Percentiles rank a stretch among this genome's conserved stretches.
Evolutionary conservation across 495 filamentous ascomycete species (phyloP).

Genomic region (Daldinia childiae): DNA sequence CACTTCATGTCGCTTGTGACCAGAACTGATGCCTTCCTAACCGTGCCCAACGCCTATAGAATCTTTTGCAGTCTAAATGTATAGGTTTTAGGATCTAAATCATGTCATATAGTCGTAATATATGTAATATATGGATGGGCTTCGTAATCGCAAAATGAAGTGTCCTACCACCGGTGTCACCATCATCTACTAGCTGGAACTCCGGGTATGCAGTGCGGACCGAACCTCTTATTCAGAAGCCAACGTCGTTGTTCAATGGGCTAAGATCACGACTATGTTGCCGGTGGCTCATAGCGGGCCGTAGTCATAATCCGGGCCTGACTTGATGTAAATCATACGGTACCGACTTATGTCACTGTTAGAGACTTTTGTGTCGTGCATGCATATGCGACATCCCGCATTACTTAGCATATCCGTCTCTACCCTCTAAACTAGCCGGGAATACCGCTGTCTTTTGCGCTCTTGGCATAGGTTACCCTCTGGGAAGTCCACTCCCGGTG

Average conservation of each 20-base stretch:
- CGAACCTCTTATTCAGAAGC: slow-evolving; percentile 4
- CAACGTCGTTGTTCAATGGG: not conserved
- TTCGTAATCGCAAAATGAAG: not conserved
- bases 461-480: not conserved
- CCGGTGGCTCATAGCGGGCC: slow-evolving; percentile 5
- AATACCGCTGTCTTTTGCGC: not conserved
- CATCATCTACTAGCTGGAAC: not conserved
- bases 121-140: not conserved
- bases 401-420: not conserved
- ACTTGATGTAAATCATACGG: not conserved
- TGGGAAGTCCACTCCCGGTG: not conserved
- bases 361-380: not conserved
- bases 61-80: not conserved
- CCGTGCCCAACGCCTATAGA: not conserved
- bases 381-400: not conserved
- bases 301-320: slow-evolving; percentile 2
- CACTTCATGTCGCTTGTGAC: not conserved
- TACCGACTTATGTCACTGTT: not conserved
- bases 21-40: not conserved
- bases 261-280: not conserved
- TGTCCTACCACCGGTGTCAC: not conserved
- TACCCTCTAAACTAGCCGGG: not conserved
- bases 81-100: not conserved
- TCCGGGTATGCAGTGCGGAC: slow-evolving; percentile 2
- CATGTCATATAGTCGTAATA: not conserved